Percentiles rank a stretch among this genome's conserved stretches.
phyloP scores from a whole-genome alignment of 2,329 filamentous ascomycete species.

The Claviceps sp. region DNA sequence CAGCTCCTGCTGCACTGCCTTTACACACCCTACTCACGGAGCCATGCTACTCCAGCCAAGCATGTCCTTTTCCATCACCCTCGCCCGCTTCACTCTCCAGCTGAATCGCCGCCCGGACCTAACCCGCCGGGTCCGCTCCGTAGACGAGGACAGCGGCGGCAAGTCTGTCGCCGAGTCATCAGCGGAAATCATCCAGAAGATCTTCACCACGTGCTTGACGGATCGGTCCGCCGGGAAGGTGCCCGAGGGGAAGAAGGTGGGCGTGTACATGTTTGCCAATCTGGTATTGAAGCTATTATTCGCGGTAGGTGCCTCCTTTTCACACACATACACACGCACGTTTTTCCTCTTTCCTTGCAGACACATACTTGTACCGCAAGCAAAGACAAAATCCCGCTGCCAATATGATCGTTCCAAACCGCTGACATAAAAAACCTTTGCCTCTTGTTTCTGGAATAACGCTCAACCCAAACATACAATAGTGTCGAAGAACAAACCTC shows the following conservation, averaged over 20 bases:
- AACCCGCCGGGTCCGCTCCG: slow-evolving; percentile 48
- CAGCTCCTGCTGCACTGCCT: slow-evolving; percentile 71
- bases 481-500: slow-evolving; percentile 70
- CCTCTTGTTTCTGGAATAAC: not conserved
- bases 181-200: slow-evolving; percentile 78
- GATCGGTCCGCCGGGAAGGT: slow-evolving; percentile 58
- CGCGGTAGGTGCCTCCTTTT: slow-evolving; percentile 38
- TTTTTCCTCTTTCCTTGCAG: not conserved
- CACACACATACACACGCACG: not conserved
- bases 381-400: not conserved
- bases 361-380: not conserved
- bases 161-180: slow-evolving; percentile 76
- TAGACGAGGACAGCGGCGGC: slow-evolving; percentile 50
- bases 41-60: slow-evolving; percentile 72
- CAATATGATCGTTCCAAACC: not conserved
- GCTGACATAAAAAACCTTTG: not conserved
- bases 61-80: slow-evolving; percentile 65
- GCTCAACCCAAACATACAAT: not conserved
- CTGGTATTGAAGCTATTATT: slow-evolving; percentile 80
- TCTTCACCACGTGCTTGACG: slow-evolving; percentile 79
- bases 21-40: slow-evolving; percentile 68
- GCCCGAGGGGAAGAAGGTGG: slow-evolving; percentile 73
- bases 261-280: slow-evolving; percentile 87
- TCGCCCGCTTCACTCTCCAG: slow-evolving; percentile 72
- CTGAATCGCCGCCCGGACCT: slow-evolving; percentile 72